phyloP scores from a whole-genome alignment of 768 basidiomycete genomes.

The Leucocoprinus leucothites region DNA sequence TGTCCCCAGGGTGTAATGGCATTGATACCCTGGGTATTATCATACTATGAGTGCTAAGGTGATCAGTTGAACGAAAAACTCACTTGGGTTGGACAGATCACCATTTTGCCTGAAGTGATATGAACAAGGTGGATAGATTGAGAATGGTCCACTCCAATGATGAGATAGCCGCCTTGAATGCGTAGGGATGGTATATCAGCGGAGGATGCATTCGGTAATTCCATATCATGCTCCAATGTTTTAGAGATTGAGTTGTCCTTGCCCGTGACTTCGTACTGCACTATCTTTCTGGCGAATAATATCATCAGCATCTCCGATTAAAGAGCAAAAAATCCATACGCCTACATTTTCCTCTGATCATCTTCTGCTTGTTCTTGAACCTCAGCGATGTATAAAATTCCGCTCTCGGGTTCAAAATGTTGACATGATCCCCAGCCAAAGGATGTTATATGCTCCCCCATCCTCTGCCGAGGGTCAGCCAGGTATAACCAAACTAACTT shows the following conservation, averaged over 20 bases:
- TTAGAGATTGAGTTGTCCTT: neutral
- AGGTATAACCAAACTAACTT: no score
- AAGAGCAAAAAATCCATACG: no score
- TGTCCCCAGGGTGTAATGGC: no score
- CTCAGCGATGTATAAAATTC: no score
- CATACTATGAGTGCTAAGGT: neutral
- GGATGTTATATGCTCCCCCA: no score
- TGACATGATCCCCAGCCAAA: no score
- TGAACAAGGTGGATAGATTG: neutral
- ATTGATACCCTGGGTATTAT: neutral
- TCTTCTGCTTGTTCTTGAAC: no score
- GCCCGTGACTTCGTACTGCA: neutral
- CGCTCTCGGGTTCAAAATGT: no score
- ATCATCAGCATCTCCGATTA: neutral
- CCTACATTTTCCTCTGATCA: no score
- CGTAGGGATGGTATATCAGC: neutral
- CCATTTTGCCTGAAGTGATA: neutral
- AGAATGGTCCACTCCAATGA: neutral
- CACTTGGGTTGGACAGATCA: neutral
- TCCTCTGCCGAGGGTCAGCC: no score
- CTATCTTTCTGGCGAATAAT: neutral
- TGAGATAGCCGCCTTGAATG: neutral
- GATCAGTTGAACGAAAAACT: neutral
- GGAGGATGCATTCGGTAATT: neutral
- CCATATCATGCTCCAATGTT: slow-evolving; percentile 1